phyloP scores from a whole-genome alignment of 306 rosid genomes.

The Lotus japonicus region DNA sequence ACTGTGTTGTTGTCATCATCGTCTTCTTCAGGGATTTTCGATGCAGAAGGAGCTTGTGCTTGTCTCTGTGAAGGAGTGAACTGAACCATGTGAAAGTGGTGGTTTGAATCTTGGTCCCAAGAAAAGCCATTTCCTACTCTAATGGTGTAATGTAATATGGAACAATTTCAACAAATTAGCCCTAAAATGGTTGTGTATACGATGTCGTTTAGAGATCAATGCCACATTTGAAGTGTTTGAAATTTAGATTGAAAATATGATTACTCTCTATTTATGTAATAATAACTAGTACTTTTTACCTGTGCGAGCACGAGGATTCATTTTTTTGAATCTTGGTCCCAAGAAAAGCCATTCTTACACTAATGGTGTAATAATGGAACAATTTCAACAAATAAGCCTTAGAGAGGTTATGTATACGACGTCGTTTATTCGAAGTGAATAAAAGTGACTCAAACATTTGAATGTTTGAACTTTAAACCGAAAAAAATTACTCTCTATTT shows the following conservation, averaged over 20 bases:
- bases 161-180: not conserved
- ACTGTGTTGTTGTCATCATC: conserved; percentile 33
- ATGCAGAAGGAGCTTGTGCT: not conserved
- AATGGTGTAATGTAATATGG: no score
- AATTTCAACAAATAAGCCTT: not conserved
- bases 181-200: not conserved
- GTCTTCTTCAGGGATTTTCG: conserved; percentile 17
- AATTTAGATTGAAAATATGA: no score
- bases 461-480: no score
- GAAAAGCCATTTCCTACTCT: conserved; percentile 8
- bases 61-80: not conserved
- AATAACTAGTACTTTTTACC: no score
- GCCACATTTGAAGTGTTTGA: no score
- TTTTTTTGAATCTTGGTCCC: conserved; percentile 12
- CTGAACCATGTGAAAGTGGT: not conserved
- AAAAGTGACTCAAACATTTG: not conserved
- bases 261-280: no score
- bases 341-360: conserved; percentile 9
- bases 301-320: no score
- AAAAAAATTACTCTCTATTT: no score
- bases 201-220: conserved; percentile 25
- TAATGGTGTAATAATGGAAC: not conserved
- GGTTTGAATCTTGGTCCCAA: conserved; percentile 13
- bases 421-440: not conserved
- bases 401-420: not conserved